A percentile compares a stretch with the other conserved stretches of the same genome.
Conservation (phyloP, 768 basidiomycete species). For the Rossbeevera mucosa region DNA sequence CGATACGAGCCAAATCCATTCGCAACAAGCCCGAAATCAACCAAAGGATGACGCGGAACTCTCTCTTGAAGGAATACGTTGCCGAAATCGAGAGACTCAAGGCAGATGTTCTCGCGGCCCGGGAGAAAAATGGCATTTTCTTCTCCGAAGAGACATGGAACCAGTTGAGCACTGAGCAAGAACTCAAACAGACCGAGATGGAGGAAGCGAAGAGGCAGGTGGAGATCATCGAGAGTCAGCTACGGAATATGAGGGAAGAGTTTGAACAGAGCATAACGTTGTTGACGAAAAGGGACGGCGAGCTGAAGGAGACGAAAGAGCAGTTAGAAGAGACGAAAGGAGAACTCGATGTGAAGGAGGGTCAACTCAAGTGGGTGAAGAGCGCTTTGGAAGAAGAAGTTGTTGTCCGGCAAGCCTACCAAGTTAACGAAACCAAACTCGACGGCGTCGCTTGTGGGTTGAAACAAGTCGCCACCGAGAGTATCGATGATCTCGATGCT, state of each 20-base stretch:
- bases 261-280: slow-evolving; percentile 85
- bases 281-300: slow-evolving; percentile 69
- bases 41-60: slow-evolving; percentile 88
- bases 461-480: slow-evolving; percentile 61
- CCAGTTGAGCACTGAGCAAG: slow-evolving; percentile 73
- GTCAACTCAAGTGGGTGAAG: slow-evolving; percentile 55
- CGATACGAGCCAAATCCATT: slow-evolving; percentile 91
- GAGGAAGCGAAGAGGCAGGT: slow-evolving; percentile 81
- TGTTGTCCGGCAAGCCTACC: slow-evolving; percentile 71
- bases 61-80: slow-evolving; percentile 89
- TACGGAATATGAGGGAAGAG: slow-evolving; percentile 77
- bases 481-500: slow-evolving; percentile 61
- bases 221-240: slow-evolving; percentile 77
- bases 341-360: slow-evolving; percentile 49
- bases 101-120: slow-evolving; percentile 81
- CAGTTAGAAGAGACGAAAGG: slow-evolving; percentile 50
- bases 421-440: slow-evolving; percentile 64
- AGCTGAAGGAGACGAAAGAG: slow-evolving; percentile 60
- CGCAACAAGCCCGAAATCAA: slow-evolving; percentile 94
- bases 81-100: slow-evolving; percentile 92
- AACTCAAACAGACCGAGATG: slow-evolving; percentile 69
- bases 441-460: slow-evolving; percentile 70
- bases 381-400: slow-evolving; percentile 72
- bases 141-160: slow-evolving; percentile 90
- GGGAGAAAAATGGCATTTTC: slow-evolving; percentile 95